A percentile compares a stretch with the other conserved stretches of the same genome.
Conservation (phyloP, 306 rosid species). For the Herpetospermum pedunculosum region DNA sequence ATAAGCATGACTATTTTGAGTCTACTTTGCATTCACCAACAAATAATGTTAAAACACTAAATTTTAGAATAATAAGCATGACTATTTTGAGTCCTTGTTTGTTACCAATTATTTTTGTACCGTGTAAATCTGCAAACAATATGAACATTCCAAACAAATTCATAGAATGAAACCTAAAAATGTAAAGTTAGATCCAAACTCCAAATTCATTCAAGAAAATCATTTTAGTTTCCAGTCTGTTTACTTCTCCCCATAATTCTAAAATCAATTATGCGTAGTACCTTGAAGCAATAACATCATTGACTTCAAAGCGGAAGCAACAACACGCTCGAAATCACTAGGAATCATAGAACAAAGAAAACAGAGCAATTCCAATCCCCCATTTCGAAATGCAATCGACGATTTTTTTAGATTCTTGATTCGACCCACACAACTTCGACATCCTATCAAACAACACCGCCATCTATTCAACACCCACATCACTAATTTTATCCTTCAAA, state of each 20-base stretch:
- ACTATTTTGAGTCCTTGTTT: conserved; percentile 43
- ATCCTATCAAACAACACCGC: conserved; percentile 30
- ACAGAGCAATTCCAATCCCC: conserved; percentile 46
- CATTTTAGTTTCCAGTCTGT: no score
- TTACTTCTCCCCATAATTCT: neutral
- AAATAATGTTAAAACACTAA: no score
- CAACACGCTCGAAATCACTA: conserved; percentile 2
- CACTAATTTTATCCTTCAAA: no score
- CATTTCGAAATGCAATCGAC: conserved; percentile 55
- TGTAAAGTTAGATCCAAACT: neutral
- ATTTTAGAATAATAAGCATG: no score
- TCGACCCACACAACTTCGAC: conserved; percentile 21
- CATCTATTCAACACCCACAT: conserved; percentile 11
- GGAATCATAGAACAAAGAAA: conserved; percentile 39
- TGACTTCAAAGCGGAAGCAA: conserved; percentile 41
- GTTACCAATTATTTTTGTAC: conserved; percentile 46
- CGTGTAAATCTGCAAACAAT: conserved; percentile 54
- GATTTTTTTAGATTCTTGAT: conserved; percentile 32
- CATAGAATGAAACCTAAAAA: neutral
- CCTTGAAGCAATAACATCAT: conserved; percentile 50
- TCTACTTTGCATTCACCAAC: no score
- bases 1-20: no score
- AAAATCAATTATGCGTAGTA: conserved; percentile 3
- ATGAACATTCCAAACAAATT: neutral
- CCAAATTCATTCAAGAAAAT: neutral